Base-by-base conservation (phyloP, 1,284 basidiomycete species). In the Vanrija sp. region DNA sequence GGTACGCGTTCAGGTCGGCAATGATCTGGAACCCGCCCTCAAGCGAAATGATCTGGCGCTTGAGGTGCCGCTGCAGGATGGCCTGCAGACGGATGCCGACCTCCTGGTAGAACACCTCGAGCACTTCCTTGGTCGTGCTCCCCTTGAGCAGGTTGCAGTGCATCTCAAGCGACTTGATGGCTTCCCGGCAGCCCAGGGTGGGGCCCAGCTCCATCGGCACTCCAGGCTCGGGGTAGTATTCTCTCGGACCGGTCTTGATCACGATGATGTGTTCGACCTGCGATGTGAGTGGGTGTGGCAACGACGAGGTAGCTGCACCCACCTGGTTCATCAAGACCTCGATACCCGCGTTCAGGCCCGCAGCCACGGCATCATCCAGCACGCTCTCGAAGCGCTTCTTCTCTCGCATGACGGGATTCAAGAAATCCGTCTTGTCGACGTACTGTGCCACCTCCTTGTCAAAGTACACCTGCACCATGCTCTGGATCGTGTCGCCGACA, bases 71-170 rank as follows among this genome's bases (percentile, higher is more conserved):
- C 73, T 96, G 91, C 28, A 98, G 76, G 65, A 98, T 93, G 6
- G 83, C 85, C 68, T 96, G 89, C 18, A 98, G 76, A 23, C 96
- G 85, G 57, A 96, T 86, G 1, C 94, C 93, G 46, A 98, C 88
- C 75, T 99, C 95, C 76, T 95, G 89, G 72, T 98, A 91, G 75
- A 98, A 98, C 1, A 98, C 93, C 66, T 98, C 95, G 19, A 98
- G 78, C 2, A 98, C 91, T 62, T 97, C 93, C 73, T 92, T 91
- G 69, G 89, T 94, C 29, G 95, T 94, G 61, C 89, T 96, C 0
- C 93, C 94, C 62, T 88, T 88, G 44, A 98, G 78, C 49, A 98
- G 81, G 64, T 86, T 86, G 70, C 93, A 96, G 76, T 98, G 95
- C 78, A 83, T 86, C 64, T 89, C 84, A 38, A 98, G 79, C 68